phyloP scores from a whole-genome alignment of 495 filamentous ascomycete genomes.

The Penicillium samsonianum region DNA sequence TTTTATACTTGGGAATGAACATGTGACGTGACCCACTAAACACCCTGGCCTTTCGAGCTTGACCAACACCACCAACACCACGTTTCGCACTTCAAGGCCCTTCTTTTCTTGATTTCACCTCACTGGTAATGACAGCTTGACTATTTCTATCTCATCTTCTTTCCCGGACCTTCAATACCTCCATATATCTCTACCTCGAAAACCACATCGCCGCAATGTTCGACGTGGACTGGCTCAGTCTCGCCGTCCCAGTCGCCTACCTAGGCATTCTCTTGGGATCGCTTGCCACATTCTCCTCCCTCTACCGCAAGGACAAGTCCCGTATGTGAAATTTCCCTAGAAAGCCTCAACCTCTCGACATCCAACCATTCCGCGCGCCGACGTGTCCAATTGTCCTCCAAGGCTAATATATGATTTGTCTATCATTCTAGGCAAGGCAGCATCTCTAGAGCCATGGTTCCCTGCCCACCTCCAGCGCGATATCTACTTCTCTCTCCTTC shows the following conservation, averaged over 20 bases:
- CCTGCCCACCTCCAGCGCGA: conserved; percentile 84
- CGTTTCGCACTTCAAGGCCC: not conserved
- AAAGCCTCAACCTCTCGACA: not conserved
- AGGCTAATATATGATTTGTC: conserved; percentile 2
- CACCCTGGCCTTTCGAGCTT: conserved; percentile 34
- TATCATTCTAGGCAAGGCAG: conserved; percentile 60
- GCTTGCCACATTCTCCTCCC: conserved; percentile 83
- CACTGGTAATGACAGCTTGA: conserved; percentile 5
- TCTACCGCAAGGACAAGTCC: conserved; percentile 93
- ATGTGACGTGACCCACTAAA: conserved; percentile 38
- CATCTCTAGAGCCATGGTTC: conserved; percentile 89
- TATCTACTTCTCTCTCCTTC: conserved; percentile 89
- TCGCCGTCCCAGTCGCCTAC: conserved; percentile 83
- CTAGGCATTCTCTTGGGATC: conserved; percentile 83
- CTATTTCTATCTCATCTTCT: not conserved
- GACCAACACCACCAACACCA: too few relatives aligned
- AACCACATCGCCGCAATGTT: conserved; percentile 47
- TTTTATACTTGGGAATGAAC: too few relatives aligned
- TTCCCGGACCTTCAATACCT: not conserved
- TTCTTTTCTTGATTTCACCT: not conserved
- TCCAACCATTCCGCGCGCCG: not conserved
- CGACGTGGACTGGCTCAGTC: conserved; percentile 68
- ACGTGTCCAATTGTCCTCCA: not conserved
- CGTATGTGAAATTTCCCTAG: conserved; percentile 53
- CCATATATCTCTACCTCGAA: conserved; percentile 16